Evolutionary conservation across 805 yeast species (phyloP), one percentile per base, ranked within the genome.

Genomic region (Saturnispora gosingensis): DNA sequence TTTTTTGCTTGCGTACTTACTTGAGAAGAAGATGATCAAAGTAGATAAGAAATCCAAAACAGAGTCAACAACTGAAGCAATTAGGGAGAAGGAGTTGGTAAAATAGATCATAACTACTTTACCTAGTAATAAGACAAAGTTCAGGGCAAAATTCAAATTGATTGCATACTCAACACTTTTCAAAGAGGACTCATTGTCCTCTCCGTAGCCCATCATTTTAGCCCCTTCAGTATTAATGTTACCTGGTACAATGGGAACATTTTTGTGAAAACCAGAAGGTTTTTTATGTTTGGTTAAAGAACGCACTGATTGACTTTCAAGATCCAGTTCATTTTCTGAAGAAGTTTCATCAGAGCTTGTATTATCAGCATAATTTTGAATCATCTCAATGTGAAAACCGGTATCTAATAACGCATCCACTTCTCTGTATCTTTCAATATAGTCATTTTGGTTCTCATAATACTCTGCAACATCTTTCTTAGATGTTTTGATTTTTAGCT

Each of bases 41-140:
- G 93, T 85, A 16, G 90, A 84, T 51, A 85, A 65, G 50, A 85
- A 81, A 60, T 86, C 95, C 55, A 85, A 73, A 0, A 80, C 70
- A 2, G 91, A 85, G 67, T 85, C 95, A 40, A 86, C 82, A 55
- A 85, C 74, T 1, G 93, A 85, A 0, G 95, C 95, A 48, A 85
- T 70, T 46, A 86, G 78, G 6, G 93, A 85, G 56, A 86, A 77
- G 10, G 95, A 86, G 61, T 71, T 74, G 0, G 91, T 82, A 61
- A 81, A 67, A n/a, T 78, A 55, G 1, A 82, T 79, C 24, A 83
- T 88, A 11, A 74, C 68, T 3, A 74, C 53, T 60, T 85, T 85
- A 2, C 86, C 89, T 2, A 76, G 43, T 48, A 85, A 67, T 49
- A 86, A 69, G 1, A 82, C 51, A 39, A 80, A 63, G 61, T 85